These are phyloP conservation scores for Nitzschia putrida DNA, from an alignment of 108 stramenopile genomes.

Conservation along the genomic window DNA sequence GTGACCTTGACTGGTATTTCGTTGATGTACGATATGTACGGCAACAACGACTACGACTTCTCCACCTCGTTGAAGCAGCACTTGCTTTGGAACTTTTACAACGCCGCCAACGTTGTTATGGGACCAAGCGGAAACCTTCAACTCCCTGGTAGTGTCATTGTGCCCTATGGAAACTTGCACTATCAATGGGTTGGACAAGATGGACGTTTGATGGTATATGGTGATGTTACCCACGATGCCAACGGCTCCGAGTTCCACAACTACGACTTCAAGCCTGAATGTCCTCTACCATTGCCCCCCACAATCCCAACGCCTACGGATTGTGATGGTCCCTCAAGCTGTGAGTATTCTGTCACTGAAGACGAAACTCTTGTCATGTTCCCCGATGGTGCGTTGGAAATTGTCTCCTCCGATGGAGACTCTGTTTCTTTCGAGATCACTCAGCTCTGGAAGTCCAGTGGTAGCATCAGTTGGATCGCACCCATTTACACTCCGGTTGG, in stretches of 20 bases:
- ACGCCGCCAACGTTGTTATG: constrained; percentile 14
- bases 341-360: too few relatives aligned
- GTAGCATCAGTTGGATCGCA: too few relatives aligned
- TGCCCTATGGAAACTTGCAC: constrained; percentile 12
- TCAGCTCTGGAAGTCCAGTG: too few relatives aligned
- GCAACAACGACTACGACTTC: constrained; percentile 7
- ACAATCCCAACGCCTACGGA: too few relatives aligned
- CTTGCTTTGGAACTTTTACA: constrained; percentile 31
- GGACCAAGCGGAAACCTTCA: constrained; percentile 10
- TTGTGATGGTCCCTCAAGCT: too few relatives aligned
- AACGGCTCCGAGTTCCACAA: constrained; percentile 32
- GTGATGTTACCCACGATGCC: constrained; percentile 10
- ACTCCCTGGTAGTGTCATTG: constrained; percentile 16
- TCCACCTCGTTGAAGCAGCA: not conserved
- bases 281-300: too few relatives aligned
- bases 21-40: not conserved
- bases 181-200: constrained; percentile 17
- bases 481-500: too few relatives aligned
- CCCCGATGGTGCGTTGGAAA: too few relatives aligned
- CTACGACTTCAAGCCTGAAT: too few relatives aligned
- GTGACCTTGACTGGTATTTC: not conserved
- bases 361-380: too few relatives aligned
- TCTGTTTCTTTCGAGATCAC: too few relatives aligned
- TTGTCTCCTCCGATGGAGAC: too few relatives aligned
- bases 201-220: constrained; percentile 17